Percentiles rank a stretch among this genome's conserved stretches.
Conservation (phyloP, 179 eudicot genomes). For the Spergularia azorica region DNA sequence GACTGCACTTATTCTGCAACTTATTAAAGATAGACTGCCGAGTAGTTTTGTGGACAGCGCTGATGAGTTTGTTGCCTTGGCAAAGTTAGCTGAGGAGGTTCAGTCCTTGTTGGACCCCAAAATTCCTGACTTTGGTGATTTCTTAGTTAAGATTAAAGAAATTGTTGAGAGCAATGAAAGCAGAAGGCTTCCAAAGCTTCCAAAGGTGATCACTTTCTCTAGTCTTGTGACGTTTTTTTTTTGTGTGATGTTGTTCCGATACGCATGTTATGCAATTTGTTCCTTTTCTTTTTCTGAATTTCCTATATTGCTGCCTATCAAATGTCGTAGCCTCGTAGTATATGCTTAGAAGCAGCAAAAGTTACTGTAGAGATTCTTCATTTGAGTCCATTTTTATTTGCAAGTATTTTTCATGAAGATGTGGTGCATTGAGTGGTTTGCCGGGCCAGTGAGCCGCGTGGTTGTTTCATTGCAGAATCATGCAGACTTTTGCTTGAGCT, state of each 20-base stretch:
- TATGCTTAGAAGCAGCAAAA: background rate
- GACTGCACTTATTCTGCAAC: constrained; percentile 50
- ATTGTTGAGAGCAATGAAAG: constrained; percentile 92
- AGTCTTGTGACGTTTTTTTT: background rate
- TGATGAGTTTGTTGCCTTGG: constrained; percentile 29
- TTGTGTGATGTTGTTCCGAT: background rate
- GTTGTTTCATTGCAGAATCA: background rate
- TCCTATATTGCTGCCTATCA: background rate
- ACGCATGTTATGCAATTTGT: background rate
- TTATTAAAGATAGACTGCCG: constrained; percentile 56
- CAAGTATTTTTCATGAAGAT: background rate
- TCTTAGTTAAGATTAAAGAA: constrained; percentile 68
- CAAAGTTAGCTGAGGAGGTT: constrained; percentile 39
- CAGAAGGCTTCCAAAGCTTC: constrained; percentile 90
- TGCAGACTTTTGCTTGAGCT: background rate
- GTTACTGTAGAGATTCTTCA: background rate
- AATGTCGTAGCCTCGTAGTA: background rate
- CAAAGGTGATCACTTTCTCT: constrained; percentile 55
- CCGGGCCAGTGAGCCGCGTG: background rate
- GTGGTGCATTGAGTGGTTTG: background rate
- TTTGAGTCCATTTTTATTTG: background rate
- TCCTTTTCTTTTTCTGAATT: background rate
- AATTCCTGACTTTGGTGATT: constrained; percentile 39
- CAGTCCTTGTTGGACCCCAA: constrained; percentile 56
- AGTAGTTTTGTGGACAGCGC: constrained; percentile 24